Base-by-base conservation (phyloP, 2,329 filamentous ascomycete species). In the Dendrostoma leiphaemia region DNA sequence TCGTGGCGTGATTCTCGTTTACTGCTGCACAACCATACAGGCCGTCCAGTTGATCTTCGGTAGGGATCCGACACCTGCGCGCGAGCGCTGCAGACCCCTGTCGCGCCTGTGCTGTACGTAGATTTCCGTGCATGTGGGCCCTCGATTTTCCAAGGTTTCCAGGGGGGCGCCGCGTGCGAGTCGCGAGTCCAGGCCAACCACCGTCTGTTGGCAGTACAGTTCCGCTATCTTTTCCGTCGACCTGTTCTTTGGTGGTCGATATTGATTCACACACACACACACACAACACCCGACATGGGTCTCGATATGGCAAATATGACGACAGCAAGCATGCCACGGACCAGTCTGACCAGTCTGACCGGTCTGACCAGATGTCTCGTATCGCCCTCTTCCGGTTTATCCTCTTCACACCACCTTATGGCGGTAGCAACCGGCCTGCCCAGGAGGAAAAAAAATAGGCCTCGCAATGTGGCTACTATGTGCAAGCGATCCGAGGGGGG, bases 1-100 rank as follows among this genome's bases (percentile, higher is more conserved):
- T 12, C 29, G 47, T 57, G 51, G 51, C 55, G 35, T 54, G 51
- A 57, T 57, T 51, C 37, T 43, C 24, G 50, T 38, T n/a, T 19
- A 8, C 23, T 5, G 12, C 26, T 21, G 19, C n/a, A 28, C 13
- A 49, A n/a, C n/a, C 23, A 46, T 47, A 17, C 32, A 31, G 50
- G n/a, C 45, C 52, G 40, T 23, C 46, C 40, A 51, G 34, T 19
- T 38, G 23, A 34, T 41, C 9, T 38, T 54, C 55, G 51, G 51
- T 40, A 54, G 51, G 55, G 51, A 54, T 49, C 51, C 55, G 51
- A 54, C 51, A 34, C 31, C 37, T 40, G 35, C 40, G 40, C n/a
- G 10, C 10, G n/a, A 15, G 6, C 31, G 3, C 17, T 32, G 38
- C n/a, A n/a, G n/a, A n/a, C n/a, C n/a, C n/a, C n/a, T n/a, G n/a